Base-by-base conservation (phyloP, 768 basidiomycete genomes). In the Suillus spraguei region DNA sequence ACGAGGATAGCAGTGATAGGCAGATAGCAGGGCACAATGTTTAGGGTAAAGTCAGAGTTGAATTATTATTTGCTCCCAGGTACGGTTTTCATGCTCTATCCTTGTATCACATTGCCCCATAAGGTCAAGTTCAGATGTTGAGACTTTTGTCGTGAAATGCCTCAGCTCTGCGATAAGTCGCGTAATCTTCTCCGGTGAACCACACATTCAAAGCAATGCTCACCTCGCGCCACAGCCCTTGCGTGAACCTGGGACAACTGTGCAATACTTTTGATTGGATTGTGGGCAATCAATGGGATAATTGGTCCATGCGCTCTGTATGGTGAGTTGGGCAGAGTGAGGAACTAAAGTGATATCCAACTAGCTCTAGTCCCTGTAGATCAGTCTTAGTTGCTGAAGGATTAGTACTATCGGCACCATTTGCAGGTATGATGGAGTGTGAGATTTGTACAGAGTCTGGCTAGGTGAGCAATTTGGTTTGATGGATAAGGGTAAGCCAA, bases 261-360 rank as follows among this genome's bases (percentile, higher is more conserved):
- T 56, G 20, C 9, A 10, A 16, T 56, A 52, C 24, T 13, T 20
- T 24, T 42, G n/a, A 28, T 63, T 63, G 47, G 44, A 59, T 32
- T 50, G 16, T 2, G 24, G 58, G 53, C 67, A 66, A 36, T 64
- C 59, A 7, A 60, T 3, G 14, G 59, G 38, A 59, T 68, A 65
- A 6, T 59, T 50, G 2, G 32, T 22, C 67, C 63, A 66, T 5
- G 50, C 52, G n/a, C 33, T 59, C 3, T 17, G 42, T 0, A 60
- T 61, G 6, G 61, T 60, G 20, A 54, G 63, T 35, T 9, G 68
- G 66, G 22, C 53, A 59, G n/a, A 63, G n/a, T 38, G 65, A 39
- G 0, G 67, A 61, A 2, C 52, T 61, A 38, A 67, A 65, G 22
- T 16, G 44, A 22, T 46, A n/a, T 46, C n/a, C 44, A 0, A n/a